Evolutionary conservation across 2,329 filamentous ascomycete species (phyloP).

Genomic region (Fusarium sp.): DNA sequence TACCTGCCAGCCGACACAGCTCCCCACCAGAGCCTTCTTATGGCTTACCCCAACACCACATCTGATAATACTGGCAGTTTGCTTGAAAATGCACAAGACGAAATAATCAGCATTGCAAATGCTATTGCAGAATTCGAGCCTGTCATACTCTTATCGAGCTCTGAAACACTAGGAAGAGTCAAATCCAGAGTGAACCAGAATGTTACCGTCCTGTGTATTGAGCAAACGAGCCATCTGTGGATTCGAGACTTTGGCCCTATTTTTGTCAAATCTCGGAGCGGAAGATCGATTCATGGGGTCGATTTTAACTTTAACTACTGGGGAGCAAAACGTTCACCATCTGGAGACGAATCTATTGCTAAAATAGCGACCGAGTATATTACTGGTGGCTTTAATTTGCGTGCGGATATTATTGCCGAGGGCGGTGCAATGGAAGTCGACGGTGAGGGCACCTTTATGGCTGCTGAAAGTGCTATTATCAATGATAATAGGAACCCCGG

Average conservation of each 20-base stretch:
- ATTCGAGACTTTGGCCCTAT: not conserved
- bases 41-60: not conserved
- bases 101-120: not conserved
- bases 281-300: not conserved
- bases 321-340: not conserved
- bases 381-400: not conserved
- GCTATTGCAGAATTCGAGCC: not conserved
- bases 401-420: not conserved
- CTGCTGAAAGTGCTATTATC: not conserved
- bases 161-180: not conserved
- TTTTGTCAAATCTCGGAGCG: not conserved
- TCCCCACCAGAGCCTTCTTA: slow-evolving; percentile 6
- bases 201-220: not conserved
- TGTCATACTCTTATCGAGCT: not conserved
- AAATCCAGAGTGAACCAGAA: not conserved
- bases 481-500: not conserved
- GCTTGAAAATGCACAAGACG: not conserved
- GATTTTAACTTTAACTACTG: not conserved
- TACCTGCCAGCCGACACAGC: no score
- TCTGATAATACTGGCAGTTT: not conserved
- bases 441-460: not conserved
- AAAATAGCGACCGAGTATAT: not conserved
- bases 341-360: not conserved
- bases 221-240: not conserved
- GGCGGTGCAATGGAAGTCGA: not conserved